Base-by-base conservation (phyloP, 2,329 filamentous ascomycete species). In the Proliferodiscus dingleyae region DNA sequence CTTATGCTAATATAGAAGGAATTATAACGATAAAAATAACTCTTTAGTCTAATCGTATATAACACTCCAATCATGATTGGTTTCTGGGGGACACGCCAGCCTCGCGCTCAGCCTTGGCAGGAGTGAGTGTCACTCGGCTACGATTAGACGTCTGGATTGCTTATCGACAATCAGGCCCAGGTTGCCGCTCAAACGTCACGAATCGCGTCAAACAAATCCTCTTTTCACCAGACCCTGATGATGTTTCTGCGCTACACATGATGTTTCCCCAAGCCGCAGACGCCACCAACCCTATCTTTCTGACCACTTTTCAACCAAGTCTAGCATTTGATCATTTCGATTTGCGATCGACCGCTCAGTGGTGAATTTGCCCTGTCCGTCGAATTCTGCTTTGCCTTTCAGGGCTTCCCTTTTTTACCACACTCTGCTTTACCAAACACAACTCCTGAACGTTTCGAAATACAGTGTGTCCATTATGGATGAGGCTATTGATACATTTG, bases 401-500 rank as follows among this genome's bases (percentile, higher is more conserved):
- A 11, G 24, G 24, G 6, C 6, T 26, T 26, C 24, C 24, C 6
- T 26, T 6, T 6, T 11, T 26, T 26, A 11, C 24, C 24, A 26
- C 24, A 11, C 24, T 26, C 24, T 6, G 6, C 24, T 26, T 26
- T 11, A 26, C 24, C 6, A 26, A 26, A 6, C 6, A 6, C 24
- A 6, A 6, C 24, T 11, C 6, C 6, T 6, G 11, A 26, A 26
- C 24, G 6, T 26, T 11, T 26, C 11, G 6, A 26, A 26, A 39
- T 16, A 36, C 34, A n/a, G 44, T 24, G 37, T 44, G n/a, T 24
- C 29, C 45, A 58, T 19, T 43, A 61, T 61, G 58, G 85, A 86
- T 57, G 78, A 83, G 46, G 68, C 72, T 50, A 78, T 96, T 57
- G 78, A 79, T 53, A 81, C 82, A 61, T 96, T 98, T 65, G 81